Evolutionary conservation across 164 flowering plant species (phyloP).

Genomic region (Pachysandra terminalis): DNA sequence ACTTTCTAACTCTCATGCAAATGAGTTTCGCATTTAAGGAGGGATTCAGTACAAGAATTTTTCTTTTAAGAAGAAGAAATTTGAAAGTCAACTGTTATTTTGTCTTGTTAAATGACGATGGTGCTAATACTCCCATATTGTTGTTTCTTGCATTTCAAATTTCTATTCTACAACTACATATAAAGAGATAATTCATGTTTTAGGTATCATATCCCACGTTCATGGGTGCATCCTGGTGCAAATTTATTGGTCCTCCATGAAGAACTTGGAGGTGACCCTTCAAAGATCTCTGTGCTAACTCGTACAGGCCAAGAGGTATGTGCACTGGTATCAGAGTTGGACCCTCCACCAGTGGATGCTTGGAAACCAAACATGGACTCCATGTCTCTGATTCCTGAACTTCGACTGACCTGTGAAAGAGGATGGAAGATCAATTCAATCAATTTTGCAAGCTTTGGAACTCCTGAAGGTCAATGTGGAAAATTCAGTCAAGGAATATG

Average conservation of each 20-base stretch:
- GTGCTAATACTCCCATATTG: neutral
- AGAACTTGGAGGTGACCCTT: conserved; percentile 65
- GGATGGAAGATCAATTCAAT: conserved; percentile 46
- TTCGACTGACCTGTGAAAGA: conserved; percentile 39
- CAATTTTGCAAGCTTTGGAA: conserved; percentile 59
- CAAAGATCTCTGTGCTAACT: conserved; percentile 38
- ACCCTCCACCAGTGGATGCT: conserved; percentile 44
- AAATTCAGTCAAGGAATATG: conserved; percentile 38
- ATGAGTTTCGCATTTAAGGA: neutral
- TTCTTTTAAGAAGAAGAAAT: neutral
- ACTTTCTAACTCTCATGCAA: neutral
- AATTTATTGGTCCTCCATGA: conserved; percentile 57
- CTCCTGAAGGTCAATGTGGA: conserved; percentile 55
- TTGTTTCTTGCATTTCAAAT: neutral
- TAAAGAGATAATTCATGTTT: conserved; percentile 1
- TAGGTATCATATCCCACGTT: conserved; percentile 68
- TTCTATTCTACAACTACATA: neutral
- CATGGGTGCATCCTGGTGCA: conserved; percentile 53
- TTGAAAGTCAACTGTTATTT: neutral
- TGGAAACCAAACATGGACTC: conserved; percentile 30
- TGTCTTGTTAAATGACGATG: neutral
- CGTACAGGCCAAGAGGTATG: conserved; percentile 44
- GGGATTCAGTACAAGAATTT: neutral
- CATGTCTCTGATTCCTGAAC: conserved; percentile 29
- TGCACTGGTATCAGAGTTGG: conserved; percentile 39